These are phyloP conservation scores for Cercospora zeae-maydis DNA, from an alignment of 2,329 filamentous ascomycete genomes.

Conservation along the genomic window DNA sequence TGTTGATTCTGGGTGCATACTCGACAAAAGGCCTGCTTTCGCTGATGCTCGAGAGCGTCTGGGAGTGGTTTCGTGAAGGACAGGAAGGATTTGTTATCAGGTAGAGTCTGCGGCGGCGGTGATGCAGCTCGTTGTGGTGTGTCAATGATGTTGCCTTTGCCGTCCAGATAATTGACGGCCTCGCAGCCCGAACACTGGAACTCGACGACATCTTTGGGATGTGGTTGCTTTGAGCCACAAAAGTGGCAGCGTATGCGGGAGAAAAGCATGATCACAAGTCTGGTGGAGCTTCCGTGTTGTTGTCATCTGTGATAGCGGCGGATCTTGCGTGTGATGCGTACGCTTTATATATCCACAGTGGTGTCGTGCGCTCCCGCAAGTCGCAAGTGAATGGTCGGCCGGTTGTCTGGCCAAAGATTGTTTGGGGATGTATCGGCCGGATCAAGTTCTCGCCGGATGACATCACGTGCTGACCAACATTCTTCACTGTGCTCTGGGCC, in stretches of 20 bases:
- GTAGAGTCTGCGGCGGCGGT: constrained; percentile 8
- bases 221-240: constrained; percentile 66
- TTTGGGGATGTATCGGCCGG: background rate
- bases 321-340: background rate
- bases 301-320: background rate
- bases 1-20: constrained; percentile 87
- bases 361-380: background rate
- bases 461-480: background rate
- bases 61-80: constrained; percentile 26
- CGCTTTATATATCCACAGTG: background rate
- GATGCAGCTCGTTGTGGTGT: constrained; percentile 60
- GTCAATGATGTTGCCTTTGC: constrained; percentile 88
- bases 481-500: background rate
- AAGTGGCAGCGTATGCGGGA: constrained; percentile 65
- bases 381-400: background rate
- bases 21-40: constrained; percentile 60
- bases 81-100: constrained; percentile 4
- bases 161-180: constrained; percentile 82
- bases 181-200: constrained; percentile 78
- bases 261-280: constrained; percentile 19
- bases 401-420: constrained; percentile 5
- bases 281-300: background rate
- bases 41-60: constrained; percentile 37
- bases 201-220: constrained; percentile 58
- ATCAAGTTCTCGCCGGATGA: background rate